Percentiles rank a stretch among this genome's conserved stretches.
Evolutionary conservation across 2,329 filamentous ascomycete species (phyloP).

Genomic region (Immersiporthe knoxdaviesiana): DNA sequence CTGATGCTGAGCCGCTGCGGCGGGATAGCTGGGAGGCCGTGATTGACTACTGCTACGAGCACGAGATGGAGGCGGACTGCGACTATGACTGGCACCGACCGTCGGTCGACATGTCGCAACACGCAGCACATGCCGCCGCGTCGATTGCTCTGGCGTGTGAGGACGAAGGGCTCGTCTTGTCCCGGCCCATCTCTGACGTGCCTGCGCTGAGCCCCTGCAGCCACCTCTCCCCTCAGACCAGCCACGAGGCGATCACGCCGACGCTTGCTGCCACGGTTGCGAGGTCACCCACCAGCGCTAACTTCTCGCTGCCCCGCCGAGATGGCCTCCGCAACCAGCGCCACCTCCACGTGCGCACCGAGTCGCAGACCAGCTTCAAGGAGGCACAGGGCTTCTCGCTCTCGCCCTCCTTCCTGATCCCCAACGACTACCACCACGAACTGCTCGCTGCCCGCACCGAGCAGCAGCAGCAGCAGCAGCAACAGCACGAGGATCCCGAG

Average conservation of each 20-base stretch:
- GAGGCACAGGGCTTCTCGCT: slow-evolving; percentile 63
- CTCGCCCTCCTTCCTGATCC: slow-evolving; percentile 66
- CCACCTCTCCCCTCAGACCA: slow-evolving; percentile 33
- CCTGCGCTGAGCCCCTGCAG: slow-evolving; percentile 56
- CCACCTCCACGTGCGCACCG: slow-evolving; percentile 43
- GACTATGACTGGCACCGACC: slow-evolving; percentile 67
- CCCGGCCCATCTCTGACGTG: slow-evolving; percentile 37
- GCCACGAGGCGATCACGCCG: slow-evolving; percentile 50
- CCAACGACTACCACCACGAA: slow-evolving; percentile 60
- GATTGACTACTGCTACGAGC: slow-evolving; percentile 72
- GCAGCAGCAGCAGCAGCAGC: slow-evolving; percentile 37
- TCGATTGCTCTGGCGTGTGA: slow-evolving; percentile 28
- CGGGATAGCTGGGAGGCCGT: slow-evolving; percentile 67
- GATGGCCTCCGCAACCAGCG: slow-evolving; percentile 38
- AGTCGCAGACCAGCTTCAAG: slow-evolving; percentile 58
- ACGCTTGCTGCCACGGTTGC: slow-evolving; percentile 40
- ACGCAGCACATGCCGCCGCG: slow-evolving; percentile 27
- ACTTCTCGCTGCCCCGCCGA: slow-evolving; percentile 56
- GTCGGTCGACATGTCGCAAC: slow-evolving; percentile 52
- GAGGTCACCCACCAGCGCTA: slow-evolving; percentile 48
- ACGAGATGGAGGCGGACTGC: slow-evolving; percentile 68
- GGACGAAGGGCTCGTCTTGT: slow-evolving; percentile 17
- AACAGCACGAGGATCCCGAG: slow-evolving; percentile 39
- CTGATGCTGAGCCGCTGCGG: slow-evolving; percentile 37
- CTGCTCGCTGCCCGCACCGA: slow-evolving; percentile 49